Evolutionary conservation across 208 protist species (phyloP).

Genomic region (Willaertia magna): DNA sequence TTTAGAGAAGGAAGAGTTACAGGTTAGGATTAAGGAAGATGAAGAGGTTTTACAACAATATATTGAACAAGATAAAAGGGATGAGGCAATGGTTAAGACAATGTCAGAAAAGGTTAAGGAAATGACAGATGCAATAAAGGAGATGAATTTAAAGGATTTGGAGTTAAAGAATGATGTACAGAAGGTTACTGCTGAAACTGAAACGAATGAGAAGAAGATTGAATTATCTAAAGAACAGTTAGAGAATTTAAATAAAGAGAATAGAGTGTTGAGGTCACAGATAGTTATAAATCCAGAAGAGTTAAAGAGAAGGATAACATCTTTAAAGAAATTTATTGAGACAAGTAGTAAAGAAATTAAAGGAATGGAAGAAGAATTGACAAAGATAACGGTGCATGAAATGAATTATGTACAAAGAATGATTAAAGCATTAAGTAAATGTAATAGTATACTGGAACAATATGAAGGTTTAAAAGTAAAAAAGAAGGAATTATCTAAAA

Average conservation of each 20-base stretch:
- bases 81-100: not conserved
- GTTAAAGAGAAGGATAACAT: not conserved
- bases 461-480: not conserved
- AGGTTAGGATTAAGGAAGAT: not conserved
- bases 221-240: not conserved
- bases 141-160: not conserved
- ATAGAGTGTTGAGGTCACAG: not conserved
- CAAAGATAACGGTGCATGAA: not conserved
- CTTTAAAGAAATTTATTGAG: not conserved
- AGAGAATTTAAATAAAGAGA: not conserved
- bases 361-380: not conserved
- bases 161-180: not conserved
- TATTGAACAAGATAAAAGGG: not conserved
- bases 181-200: not conserved
- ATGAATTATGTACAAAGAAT: not conserved
- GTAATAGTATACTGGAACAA: not conserved
- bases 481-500: not conserved
- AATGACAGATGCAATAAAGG: not conserved
- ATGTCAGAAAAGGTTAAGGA: not conserved
- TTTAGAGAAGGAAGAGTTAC: not conserved
- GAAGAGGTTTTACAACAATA: not conserved
- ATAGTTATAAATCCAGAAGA: not conserved
- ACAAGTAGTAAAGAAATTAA: not conserved
- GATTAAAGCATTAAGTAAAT: not conserved
- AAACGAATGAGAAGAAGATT: not conserved